Conservation (phyloP, 2,329 filamentous ascomycete species). For the Aspergillus fumigatiaffinis region DNA sequence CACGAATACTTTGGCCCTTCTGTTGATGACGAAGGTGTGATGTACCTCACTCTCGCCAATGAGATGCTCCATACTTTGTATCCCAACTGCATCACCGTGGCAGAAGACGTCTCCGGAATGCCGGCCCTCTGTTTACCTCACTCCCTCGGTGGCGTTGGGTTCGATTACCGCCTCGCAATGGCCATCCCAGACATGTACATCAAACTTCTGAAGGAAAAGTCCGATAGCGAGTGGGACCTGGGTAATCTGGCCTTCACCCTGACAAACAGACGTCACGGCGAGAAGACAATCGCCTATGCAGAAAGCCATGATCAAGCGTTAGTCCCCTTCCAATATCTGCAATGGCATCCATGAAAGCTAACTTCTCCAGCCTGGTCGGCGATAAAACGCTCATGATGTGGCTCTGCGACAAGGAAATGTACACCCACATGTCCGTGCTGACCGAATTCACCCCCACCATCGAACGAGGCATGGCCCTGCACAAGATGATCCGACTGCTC, state of each 20-base stretch:
- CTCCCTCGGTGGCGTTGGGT: constrained; percentile 84
- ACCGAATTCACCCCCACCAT: constrained; percentile 83
- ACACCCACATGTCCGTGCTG: constrained; percentile 92
- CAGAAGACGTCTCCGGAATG: constrained; percentile 98
- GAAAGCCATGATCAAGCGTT: constrained; percentile 98
- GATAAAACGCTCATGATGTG: constrained; percentile 98
- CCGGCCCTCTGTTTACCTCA: constrained; percentile 87
- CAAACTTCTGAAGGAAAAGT: constrained; percentile 92
- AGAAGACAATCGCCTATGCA: constrained; percentile 97
- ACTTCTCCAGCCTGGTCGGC: constrained; percentile 68
- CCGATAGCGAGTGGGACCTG: constrained; percentile 90
- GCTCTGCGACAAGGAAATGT: constrained; percentile 94
- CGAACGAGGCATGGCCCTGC: constrained; percentile 82
- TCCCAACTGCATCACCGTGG: constrained; percentile 82
- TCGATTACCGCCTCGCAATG: constrained; percentile 97
- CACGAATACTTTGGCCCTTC: constrained; percentile 92
- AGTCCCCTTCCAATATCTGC: constrained; percentile 38
- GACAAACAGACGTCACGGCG: constrained; percentile 87
- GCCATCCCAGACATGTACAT: constrained; percentile 98
- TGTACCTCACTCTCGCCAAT: constrained; percentile 94
- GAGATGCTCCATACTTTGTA: constrained; percentile 92
- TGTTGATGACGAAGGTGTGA: constrained; percentile 90
- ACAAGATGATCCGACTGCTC: constrained; percentile 96
- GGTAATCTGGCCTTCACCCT: constrained; percentile 78
- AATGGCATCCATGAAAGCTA: not conserved